Conservation (phyloP, 2,329 filamentous ascomycete species). For the Claviceps spartinae region DNA sequence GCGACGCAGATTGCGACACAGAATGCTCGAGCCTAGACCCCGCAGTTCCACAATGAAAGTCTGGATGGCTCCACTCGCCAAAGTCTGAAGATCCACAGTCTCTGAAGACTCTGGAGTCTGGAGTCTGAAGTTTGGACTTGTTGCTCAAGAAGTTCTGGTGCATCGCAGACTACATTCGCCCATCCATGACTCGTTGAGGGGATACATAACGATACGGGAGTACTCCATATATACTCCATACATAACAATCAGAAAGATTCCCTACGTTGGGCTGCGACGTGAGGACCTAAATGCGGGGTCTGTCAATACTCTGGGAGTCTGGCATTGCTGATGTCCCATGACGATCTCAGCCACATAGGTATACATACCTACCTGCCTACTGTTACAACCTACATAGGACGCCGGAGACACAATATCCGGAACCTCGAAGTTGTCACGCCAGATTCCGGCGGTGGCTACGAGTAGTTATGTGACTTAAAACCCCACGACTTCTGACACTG, state of each 20-base stretch:
- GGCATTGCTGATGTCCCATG: not conserved
- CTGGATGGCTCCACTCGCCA: too few species aligned
- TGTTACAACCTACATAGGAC: not conserved
- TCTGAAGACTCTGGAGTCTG: too few species aligned
- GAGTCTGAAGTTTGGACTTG: too few species aligned
- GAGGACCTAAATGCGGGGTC: not conserved
- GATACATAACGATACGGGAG: not conserved
- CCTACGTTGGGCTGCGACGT: conserved; percentile 1
- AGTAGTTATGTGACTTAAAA: not conserved
- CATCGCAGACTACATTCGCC: too few species aligned
- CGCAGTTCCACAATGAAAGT: too few species aligned
- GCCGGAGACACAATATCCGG: not conserved
- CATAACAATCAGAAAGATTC: not conserved
- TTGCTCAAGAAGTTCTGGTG: too few species aligned
- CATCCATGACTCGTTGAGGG: too few species aligned
- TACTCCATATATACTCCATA: too few species aligned
- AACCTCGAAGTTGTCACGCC: not conserved
- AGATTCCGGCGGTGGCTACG: not conserved
- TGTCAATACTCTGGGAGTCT: not conserved
- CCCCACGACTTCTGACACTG: not conserved
- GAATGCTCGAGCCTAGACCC: too few species aligned
- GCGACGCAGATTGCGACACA: too few species aligned
- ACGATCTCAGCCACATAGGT: not conserved
- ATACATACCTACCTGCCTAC: not conserved
- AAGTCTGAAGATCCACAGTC: too few species aligned